phyloP scores from a whole-genome alignment of 129 eudicot species.

The Lactuca saligna region DNA sequence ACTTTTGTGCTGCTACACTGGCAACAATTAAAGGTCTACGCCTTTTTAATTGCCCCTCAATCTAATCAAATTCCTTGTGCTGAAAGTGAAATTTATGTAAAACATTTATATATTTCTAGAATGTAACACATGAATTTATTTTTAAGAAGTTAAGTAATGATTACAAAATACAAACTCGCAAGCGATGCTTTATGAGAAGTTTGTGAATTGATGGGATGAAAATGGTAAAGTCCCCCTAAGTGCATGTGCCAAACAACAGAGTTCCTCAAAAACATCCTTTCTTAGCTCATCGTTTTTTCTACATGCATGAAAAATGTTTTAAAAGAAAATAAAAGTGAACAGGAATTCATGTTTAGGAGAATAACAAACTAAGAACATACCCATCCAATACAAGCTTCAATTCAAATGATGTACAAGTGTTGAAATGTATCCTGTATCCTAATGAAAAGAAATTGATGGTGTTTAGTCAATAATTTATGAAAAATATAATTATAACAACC shows the following conservation, averaged over 20 bases:
- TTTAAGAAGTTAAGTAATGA: no score
- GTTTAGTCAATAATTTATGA: slow-evolving; percentile 11
- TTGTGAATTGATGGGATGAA: no score
- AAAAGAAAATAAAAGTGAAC: slow-evolving; percentile 12
- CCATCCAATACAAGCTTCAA: slow-evolving; percentile 99
- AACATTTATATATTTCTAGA: no score
- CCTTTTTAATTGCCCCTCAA: no score
- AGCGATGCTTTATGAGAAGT: no score
- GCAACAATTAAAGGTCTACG: no score
- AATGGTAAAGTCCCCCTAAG: no score
- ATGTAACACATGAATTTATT: no score
- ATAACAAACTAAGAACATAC: slow-evolving; percentile 40
- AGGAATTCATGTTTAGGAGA: slow-evolving; percentile 15
- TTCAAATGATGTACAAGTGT: slow-evolving; percentile 92
- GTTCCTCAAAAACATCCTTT: slow-evolving; percentile 94
- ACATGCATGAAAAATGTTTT: slow-evolving; percentile 24
- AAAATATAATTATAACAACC: neutral
- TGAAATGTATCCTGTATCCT: slow-evolving; percentile 97
- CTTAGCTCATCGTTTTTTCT: slow-evolving; percentile 90
- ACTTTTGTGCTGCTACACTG: no score
- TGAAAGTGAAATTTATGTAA: no score
- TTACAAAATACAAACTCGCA: no score
- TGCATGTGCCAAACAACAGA: slow-evolving; percentile 94
- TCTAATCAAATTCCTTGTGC: no score
- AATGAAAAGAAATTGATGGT: slow-evolving; percentile 19